phyloP scores from a whole-genome alignment of 805 yeast genomes.

The Candida ascalaphidarum region DNA sequence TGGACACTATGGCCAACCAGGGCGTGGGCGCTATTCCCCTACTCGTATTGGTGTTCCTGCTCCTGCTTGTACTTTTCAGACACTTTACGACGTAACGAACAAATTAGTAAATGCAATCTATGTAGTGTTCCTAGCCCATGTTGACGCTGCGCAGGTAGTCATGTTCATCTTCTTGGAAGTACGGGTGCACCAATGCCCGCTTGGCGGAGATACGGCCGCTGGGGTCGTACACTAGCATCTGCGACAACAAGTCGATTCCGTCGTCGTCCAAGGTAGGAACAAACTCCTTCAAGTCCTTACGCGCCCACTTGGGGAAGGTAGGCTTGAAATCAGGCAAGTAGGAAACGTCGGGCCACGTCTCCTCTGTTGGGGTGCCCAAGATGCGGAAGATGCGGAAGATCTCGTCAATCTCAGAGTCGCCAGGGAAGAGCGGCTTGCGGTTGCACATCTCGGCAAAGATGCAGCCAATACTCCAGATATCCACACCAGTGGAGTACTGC shows the following conservation, averaged over 20 bases:
- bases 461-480: slow-evolving; percentile 98
- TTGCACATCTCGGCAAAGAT: slow-evolving; percentile 97
- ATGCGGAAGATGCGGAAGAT: slow-evolving; percentile 87
- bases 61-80: too few species aligned
- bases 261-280: slow-evolving; percentile 76
- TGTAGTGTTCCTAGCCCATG: slow-evolving; percentile 20
- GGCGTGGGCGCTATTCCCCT: too few species aligned
- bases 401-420: slow-evolving; percentile 96
- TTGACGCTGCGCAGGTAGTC: slow-evolving; percentile 29
- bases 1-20: too few species aligned
- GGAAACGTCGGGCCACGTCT: slow-evolving; percentile 89
- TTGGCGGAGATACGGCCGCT: slow-evolving; percentile 90
- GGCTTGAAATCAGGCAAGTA: slow-evolving; percentile 89
- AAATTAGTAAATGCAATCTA: too few species aligned
- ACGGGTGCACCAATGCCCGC: slow-evolving; percentile 84
- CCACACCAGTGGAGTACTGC: slow-evolving; percentile 96
- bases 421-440: slow-evolving; percentile 91
- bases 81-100: too few species aligned
- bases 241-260: slow-evolving; percentile 77
- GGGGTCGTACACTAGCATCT: slow-evolving; percentile 84
- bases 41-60: too few species aligned
- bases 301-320: slow-evolving; percentile 85
- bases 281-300: slow-evolving; percentile 57
- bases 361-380: slow-evolving; percentile 91
- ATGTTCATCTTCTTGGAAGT: slow-evolving; percentile 51